phyloP scores from a whole-genome alignment of 2,329 filamentous ascomycete species.

The Spiromastix sp. region DNA sequence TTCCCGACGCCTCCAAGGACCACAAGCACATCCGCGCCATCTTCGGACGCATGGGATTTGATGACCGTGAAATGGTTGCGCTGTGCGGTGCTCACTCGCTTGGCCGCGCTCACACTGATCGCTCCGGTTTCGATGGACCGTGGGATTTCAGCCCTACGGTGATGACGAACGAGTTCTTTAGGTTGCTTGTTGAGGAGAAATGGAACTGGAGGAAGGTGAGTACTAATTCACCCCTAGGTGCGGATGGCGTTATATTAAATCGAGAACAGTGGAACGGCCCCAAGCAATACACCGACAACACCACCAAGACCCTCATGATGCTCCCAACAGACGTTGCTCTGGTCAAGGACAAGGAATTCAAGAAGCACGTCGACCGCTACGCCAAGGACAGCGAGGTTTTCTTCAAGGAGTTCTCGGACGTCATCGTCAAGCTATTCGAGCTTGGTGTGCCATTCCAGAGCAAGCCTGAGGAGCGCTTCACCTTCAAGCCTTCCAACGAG shows the following conservation, averaged over 20 bases:
- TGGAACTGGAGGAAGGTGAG: constrained; percentile 66
- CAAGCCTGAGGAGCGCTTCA: constrained; percentile 48
- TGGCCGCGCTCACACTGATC: constrained; percentile 80
- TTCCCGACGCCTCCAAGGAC: constrained; percentile 71
- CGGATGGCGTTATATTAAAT: neutral
- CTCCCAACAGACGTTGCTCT: constrained; percentile 84
- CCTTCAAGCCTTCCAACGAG: constrained; percentile 49
- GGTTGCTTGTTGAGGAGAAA: constrained; percentile 79
- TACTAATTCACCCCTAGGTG: neutral
- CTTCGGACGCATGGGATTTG: constrained; percentile 96
- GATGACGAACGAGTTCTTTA: constrained; percentile 91
- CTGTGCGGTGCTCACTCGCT: constrained; percentile 77
- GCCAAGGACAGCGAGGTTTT: constrained; percentile 84
- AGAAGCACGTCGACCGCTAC: constrained; percentile 70
- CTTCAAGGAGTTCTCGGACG: constrained; percentile 84
- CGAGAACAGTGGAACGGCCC: constrained; percentile 64
- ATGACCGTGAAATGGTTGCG: constrained; percentile 93
- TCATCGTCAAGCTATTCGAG: constrained; percentile 76
- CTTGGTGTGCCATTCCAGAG: constrained; percentile 81
- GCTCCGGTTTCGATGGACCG: constrained; percentile 77
- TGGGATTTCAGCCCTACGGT: constrained; percentile 90
- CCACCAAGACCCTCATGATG: constrained; percentile 90
- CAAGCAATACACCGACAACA: constrained; percentile 81
- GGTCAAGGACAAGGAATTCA: constrained; percentile 79
- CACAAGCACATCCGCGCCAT: constrained; percentile 77